Evolutionary conservation across 768 basidiomycete genomes (phyloP).

Genomic region (Lactifluus echinatus): DNA sequence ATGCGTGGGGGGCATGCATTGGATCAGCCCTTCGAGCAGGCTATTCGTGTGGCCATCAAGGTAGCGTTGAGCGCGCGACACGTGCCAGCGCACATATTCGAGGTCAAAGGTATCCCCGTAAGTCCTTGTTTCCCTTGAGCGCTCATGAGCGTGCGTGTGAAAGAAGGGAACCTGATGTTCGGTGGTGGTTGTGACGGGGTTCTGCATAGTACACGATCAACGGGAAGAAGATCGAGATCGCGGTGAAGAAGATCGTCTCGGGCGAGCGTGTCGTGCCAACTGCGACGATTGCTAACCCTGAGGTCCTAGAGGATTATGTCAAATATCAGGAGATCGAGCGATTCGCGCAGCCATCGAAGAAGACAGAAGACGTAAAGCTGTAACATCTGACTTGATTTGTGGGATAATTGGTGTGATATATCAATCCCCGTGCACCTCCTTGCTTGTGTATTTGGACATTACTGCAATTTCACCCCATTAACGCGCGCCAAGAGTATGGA

Average conservation of each 20-base stretch:
- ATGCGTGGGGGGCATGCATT: conserved; percentile 43
- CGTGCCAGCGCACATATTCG: conserved; percentile 63
- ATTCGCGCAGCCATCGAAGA: conserved; percentile 1
- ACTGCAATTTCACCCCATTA: too few relatives aligned
- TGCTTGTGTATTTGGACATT: too few relatives aligned
- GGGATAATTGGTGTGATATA: too few relatives aligned
- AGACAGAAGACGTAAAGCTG: not conserved
- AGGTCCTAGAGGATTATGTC: conserved; percentile 55
- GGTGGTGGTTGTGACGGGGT: not conserved
- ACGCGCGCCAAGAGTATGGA: too few relatives aligned
- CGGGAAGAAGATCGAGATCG: conserved; percentile 73
- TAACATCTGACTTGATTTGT: too few relatives aligned
- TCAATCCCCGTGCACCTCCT: too few relatives aligned
- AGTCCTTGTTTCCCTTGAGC: conserved; percentile 24
- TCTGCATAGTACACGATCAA: conserved; percentile 60
- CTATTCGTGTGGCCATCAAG: conserved; percentile 51
- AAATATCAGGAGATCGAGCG: conserved; percentile 47
- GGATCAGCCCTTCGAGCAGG: conserved; percentile 33
- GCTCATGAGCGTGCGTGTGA: not conserved
- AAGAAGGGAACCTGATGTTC: not conserved
- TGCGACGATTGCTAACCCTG: conserved; percentile 69
- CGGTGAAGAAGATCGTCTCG: conserved; percentile 71
- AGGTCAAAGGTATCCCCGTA: conserved; percentile 60
- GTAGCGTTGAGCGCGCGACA: conserved; percentile 59
- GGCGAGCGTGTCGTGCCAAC: conserved; percentile 56